These are phyloP conservation scores for Oryza glumipatula DNA, from an alignment of 176 grass and related monocot genomes.

Conservation along the genomic window DNA sequence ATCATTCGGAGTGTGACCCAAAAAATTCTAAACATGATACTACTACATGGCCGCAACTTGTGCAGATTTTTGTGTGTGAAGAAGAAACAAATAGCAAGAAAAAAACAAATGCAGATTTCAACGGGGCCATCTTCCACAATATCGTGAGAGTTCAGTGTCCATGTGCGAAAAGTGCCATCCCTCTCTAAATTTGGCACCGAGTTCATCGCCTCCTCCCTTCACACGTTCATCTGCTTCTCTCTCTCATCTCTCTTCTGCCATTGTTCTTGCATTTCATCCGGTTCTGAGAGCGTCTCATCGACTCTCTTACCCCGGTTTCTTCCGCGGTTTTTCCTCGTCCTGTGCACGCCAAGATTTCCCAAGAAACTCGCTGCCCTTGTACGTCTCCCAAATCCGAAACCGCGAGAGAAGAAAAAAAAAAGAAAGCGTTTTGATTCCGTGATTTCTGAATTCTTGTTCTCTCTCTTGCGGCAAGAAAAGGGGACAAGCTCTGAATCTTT, in stretches of 20 bases:
- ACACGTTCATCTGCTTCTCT: constrained; percentile 2
- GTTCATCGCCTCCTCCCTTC: constrained; percentile 34
- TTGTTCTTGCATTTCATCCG: constrained; percentile 18
- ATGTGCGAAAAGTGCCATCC: neutral
- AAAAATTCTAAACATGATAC: neutral
- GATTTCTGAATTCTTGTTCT: constrained; percentile 5
- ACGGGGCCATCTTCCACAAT: neutral
- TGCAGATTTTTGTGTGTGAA: neutral
- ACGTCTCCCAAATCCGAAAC: constrained; percentile 23
- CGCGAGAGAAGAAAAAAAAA: neutral
- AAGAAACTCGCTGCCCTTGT: constrained; percentile 36
- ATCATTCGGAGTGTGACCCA: neutral
- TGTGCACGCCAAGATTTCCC: constrained; percentile 19
- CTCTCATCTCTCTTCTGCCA: neutral
- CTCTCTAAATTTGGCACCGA: constrained; percentile 57
- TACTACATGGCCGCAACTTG: neutral
- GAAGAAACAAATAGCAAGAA: neutral
- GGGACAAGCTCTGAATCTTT: neutral
- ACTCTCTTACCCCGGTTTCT: neutral
- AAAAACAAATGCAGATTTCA: neutral
- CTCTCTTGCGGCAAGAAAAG: neutral
- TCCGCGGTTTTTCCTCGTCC: neutral
- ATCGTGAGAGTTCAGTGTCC: neutral
- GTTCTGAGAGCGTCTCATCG: constrained; percentile 1
- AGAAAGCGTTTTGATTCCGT: constrained; percentile 9